Conservation (phyloP, 1,284 basidiomycete species). For the Sporisorium reilianum region DNA sequence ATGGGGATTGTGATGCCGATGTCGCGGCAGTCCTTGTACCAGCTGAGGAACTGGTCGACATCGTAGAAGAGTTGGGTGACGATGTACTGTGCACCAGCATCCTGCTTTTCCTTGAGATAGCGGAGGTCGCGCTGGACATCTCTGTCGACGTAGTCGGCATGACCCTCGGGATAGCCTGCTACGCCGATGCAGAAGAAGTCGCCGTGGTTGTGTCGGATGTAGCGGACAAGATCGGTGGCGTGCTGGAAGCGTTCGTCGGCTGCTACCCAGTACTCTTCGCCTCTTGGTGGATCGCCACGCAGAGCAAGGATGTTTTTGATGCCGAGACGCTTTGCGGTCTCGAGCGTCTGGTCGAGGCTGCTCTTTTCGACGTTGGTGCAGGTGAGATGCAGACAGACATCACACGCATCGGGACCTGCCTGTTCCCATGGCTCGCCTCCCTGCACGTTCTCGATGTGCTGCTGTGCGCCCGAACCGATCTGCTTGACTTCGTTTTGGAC, state of each 20-base stretch:
- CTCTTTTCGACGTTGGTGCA: slow-evolving; percentile 91
- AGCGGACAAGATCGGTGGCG: slow-evolving; percentile 88
- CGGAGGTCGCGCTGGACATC: slow-evolving; percentile 78
- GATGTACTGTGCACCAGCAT: slow-evolving; percentile 95
- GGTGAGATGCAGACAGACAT: slow-evolving; percentile 93
- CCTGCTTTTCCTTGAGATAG: slow-evolving; percentile 87
- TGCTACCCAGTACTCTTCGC: slow-evolving; percentile 90
- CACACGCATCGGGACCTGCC: slow-evolving; percentile 80
- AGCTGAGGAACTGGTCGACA: slow-evolving; percentile 73
- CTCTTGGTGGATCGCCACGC: slow-evolving; percentile 86
- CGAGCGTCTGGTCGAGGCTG: slow-evolving; percentile 80
- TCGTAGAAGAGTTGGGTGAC: slow-evolving; percentile 99
- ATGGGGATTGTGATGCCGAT: slow-evolving; percentile 89
- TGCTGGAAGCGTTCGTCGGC: slow-evolving; percentile 87
- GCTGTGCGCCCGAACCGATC: slow-evolving; percentile 9
- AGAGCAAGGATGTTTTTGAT: slow-evolving; percentile 92
- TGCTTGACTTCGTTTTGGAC: slow-evolving; percentile 17
- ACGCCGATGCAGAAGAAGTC: slow-evolving; percentile 92
- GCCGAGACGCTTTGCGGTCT: slow-evolving; percentile 83
- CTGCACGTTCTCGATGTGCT: slow-evolving; percentile 28
- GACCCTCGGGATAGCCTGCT: slow-evolving; percentile 93
- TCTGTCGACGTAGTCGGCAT: slow-evolving; percentile 75
- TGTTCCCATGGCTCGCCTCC: slow-evolving; percentile 26
- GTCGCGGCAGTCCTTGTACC: slow-evolving; percentile 51
- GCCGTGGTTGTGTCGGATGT: slow-evolving; percentile 88